These are phyloP conservation scores for Ambrosia hybrid DNA, from an alignment of 140 eudicot genomes.

Conservation along the genomic window DNA sequence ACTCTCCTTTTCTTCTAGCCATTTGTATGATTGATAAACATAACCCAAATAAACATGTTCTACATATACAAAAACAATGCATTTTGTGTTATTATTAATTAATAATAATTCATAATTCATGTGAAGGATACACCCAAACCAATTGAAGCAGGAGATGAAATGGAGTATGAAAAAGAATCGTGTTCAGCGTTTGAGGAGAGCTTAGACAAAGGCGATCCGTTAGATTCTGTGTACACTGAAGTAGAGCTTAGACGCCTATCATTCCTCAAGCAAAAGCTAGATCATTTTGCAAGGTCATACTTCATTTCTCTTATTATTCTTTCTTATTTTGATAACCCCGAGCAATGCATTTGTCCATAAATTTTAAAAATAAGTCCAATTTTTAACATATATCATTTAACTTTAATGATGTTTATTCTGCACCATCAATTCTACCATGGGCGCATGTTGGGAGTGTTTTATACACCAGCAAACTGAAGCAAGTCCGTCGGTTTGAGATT, in stretches of 20 bases:
- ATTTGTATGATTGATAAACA: neutral
- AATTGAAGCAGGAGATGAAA: slow-evolving; percentile 5
- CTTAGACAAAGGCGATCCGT: slow-evolving; percentile 77
- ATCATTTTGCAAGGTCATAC: slow-evolving; percentile 52
- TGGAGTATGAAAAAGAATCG: slow-evolving; percentile 37
- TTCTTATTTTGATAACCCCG: neutral
- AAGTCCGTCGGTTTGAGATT: neutral
- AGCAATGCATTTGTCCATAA: neutral
- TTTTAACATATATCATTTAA: neutral
- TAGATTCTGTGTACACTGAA: slow-evolving; percentile 82
- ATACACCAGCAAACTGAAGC: neutral
- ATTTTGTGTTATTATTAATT: neutral
- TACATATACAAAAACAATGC: neutral
- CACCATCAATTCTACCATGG: neutral
- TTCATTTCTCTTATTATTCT: slow-evolving; percentile 1
- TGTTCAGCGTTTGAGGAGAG: slow-evolving; percentile 54
- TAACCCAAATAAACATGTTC: neutral
- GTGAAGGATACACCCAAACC: slow-evolving; percentile 23
- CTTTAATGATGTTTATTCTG: neutral
- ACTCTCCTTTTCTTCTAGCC: neutral
- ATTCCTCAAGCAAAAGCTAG: slow-evolving; percentile 55
- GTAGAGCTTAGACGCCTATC: slow-evolving; percentile 81
- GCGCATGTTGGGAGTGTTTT: neutral
- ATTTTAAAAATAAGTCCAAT: neutral
- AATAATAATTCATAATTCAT: neutral